Evolutionary conservation across 495 filamentous ascomycete species (phyloP), one percentile per base, ranked within the genome.

Genomic region (Lasiosphaeria ovina): DNA sequence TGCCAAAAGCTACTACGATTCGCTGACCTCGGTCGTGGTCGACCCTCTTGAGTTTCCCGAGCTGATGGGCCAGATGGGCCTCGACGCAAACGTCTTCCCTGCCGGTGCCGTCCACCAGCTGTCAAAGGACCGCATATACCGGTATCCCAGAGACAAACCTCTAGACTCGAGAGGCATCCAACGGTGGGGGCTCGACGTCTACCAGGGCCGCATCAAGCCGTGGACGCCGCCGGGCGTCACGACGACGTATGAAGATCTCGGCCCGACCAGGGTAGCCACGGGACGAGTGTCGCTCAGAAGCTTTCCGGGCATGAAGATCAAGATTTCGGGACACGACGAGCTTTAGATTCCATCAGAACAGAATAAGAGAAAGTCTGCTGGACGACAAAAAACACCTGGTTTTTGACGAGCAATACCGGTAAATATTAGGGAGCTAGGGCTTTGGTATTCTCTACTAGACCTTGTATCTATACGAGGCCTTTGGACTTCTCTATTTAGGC

Each of bases 31-130:
- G 14, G 71, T 74, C 10, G 53, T 72, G 0, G 74, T 78, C 34
- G 77, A 82, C 60, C 71, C 76, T 3, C 58, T 71, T 10, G 71
- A 79, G 44, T 80, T 81, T 59, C 71, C 64, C 2, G 67, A 74
- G 17, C 67, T 80, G 62, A 69, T 71, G 32, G 59, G 53, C 7
- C 57, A 63, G 33, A 50, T 79, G 48, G 74, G 75, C 7, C 66
- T 80, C 8, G 61, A 66, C 10, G n/a, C n/a, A 0, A 56, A 52
- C 8, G 34, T 31, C 7, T 68, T 67, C 50, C 72, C 73, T 0
- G 69, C 72, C 4, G 67, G 71, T 11, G 76, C 70, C 0, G 66
- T 77, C 1, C 69, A 76, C 47, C 69, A 73, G 58, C 63, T 70
- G 8, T 71, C 69, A 3, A 67, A 70, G 33, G 63, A 75, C 49